Evolutionary conservation across 116 monocot species (phyloP).

Genomic region (Trichopus zeylanicus): DNA sequence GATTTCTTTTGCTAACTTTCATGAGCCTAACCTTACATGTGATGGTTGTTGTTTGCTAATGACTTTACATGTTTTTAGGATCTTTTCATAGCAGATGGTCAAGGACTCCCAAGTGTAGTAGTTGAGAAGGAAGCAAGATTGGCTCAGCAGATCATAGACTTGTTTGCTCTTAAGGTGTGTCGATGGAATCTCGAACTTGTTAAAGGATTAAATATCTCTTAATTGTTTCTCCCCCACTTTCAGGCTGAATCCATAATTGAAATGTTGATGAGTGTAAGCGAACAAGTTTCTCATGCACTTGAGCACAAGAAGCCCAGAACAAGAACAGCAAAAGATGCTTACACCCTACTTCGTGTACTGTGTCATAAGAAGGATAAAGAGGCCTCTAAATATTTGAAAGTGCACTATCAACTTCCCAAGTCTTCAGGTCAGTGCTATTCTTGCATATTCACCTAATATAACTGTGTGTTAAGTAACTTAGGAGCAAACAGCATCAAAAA

Average conservation of each 20-base stretch:
- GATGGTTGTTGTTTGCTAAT: neutral
- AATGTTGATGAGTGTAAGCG: conserved; percentile 53
- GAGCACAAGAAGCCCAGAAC: conserved; percentile 13
- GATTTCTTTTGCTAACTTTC: too few relatives aligned
- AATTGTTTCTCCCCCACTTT: conserved; percentile 6
- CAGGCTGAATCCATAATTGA: conserved; percentile 59
- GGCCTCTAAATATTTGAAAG: conserved; percentile 66
- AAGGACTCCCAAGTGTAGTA: conserved; percentile 45
- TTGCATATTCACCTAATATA: too few relatives aligned
- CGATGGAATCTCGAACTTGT: neutral
- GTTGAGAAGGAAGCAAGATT: conserved; percentile 52
- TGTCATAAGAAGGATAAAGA: conserved; percentile 75
- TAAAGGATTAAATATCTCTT: neutral
- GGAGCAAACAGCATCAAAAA: too few relatives aligned
- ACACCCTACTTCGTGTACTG: conserved; percentile 54
- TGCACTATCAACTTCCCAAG: conserved; percentile 60
- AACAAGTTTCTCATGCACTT: conserved; percentile 19
- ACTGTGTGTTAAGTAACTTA: too few relatives aligned
- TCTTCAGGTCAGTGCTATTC: conserved; percentile 61
- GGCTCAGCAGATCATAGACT: conserved; percentile 48
- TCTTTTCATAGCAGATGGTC: conserved; percentile 64
- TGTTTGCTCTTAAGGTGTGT: conserved; percentile 57
- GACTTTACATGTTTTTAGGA: conserved; percentile 32
- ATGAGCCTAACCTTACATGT: too few relatives aligned
- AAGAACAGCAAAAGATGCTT: conserved; percentile 40